These are phyloP conservation scores for Planoprotostelium fungivorum DNA, from an alignment of 78 protist species.

Conservation along the genomic window DNA sequence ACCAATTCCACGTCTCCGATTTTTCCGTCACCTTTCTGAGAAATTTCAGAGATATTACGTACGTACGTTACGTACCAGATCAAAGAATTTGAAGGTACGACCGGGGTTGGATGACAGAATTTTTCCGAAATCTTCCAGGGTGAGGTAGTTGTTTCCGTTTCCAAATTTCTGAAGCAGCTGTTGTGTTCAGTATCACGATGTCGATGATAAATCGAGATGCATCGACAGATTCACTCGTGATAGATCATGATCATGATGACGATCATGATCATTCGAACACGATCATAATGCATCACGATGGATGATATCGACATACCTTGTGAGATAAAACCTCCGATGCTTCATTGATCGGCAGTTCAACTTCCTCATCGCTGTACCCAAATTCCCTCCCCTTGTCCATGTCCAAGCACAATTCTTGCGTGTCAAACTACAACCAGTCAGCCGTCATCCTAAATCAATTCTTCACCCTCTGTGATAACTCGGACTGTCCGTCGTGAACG, in stretches of 20 bases:
- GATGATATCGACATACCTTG: not conserved
- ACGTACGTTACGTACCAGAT: not conserved
- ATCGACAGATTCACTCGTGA: not conserved
- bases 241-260: too few species aligned
- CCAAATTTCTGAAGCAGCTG: not conserved
- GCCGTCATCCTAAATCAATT: not conserved
- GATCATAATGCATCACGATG: too few species aligned
- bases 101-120: not conserved
- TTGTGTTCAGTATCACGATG: too few species aligned
- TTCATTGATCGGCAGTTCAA: not conserved
- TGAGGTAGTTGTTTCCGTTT: not conserved
- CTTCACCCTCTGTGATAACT: not conserved
- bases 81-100: not conserved
- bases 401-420: not conserved
- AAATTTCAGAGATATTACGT: not conserved
- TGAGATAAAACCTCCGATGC: not conserved
- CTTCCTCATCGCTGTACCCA: not conserved
- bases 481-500: not conserved
- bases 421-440: not conserved
- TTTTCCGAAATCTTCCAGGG: not conserved
- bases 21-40: not conserved
- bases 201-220: too few species aligned
- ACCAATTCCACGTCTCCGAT: not conserved
- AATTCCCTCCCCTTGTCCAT: too few species aligned
- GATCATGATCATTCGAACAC: too few species aligned